Evolutionary conservation across 2,329 filamentous ascomycete genomes (phyloP), one percentile per base, ranked within the genome.

Genomic region (Arthroderma uncinatum): DNA sequence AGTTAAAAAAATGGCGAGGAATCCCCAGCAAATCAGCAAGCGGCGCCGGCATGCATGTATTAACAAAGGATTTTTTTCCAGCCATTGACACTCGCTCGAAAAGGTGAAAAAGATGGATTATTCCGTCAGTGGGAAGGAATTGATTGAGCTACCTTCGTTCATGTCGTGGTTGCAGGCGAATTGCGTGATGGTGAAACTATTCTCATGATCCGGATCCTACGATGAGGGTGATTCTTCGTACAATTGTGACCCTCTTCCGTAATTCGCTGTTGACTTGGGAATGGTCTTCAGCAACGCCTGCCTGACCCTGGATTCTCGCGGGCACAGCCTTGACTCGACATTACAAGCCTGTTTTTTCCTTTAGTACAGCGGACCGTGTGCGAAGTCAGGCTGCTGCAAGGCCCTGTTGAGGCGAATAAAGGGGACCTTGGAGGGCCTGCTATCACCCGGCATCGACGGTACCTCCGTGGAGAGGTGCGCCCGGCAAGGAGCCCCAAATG

Each of bases 141-240:
- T 10, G 47, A 30, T 50, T 33, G 47, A 50, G 47, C 47, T 50
- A 50, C 47, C 47, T 5, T 12, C 33, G 23, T 19, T 30, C n/a
- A 33, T 50, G 12, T 34, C 19, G n/a, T 28, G 47, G 23, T 50
- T 50, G 47, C 28, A 50, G 47, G 25, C 23, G n/a, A 34, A 50
- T 50, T 50, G 47, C 47, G 47, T 50, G 47, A 50, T 50, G 47
- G 47, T 50, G 47, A 19, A 50, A 50, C 47, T 50, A 50, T 50
- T 50, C 25, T n/a, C 25, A 50, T 30, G 44, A 48, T 23, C 21
- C 28, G 47, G 47, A 50, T 50, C 47, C 25, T 50, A 19, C 23
- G 19, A 8, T 50, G 44, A 30, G 30, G 33, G 25, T 25, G 25
- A 30, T 33, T 30, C 14, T 50, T 50, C 28, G 14, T 16, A 28